These are phyloP conservation scores for Fusarium mexicanum DNA, from an alignment of 2,329 filamentous ascomycete genomes.

Conservation along the genomic window DNA sequence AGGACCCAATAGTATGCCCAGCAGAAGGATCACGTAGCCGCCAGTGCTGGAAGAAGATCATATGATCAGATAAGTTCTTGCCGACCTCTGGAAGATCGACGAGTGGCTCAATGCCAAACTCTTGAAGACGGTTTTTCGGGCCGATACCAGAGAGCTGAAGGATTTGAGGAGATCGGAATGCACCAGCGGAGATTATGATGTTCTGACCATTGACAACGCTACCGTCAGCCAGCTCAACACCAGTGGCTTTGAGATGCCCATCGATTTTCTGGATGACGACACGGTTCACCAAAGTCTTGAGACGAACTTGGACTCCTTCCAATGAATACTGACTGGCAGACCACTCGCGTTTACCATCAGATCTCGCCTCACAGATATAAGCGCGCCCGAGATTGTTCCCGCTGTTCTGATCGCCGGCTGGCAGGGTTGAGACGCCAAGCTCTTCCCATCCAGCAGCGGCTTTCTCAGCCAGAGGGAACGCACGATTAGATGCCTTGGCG, in stretches of 20 bases:
- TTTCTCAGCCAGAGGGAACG: conserved; percentile 51
- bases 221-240: conserved; percentile 44
- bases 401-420: conserved; percentile 42
- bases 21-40: conserved; percentile 46
- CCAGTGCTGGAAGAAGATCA: conserved; percentile 44
- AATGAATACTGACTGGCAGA: conserved; percentile 39
- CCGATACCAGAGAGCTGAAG: conserved; percentile 61
- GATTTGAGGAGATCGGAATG: conserved; percentile 58
- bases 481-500: conserved; percentile 45
- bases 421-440: conserved; percentile 47
- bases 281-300: conserved; percentile 38
- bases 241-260: conserved; percentile 31
- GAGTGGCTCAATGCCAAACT: conserved; percentile 50
- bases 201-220: conserved; percentile 42
- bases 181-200: conserved; percentile 59
- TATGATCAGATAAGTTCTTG: conserved; percentile 50
- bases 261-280: conserved; percentile 19
- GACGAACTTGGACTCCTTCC: conserved; percentile 40
- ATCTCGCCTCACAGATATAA: conserved; percentile 42
- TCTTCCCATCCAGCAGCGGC: conserved; percentile 53
- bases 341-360: conserved; percentile 39
- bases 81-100: conserved; percentile 60
- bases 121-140: conserved; percentile 49
- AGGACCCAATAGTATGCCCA: conserved; percentile 47
- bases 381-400: conserved; percentile 48